phyloP scores from a whole-genome alignment of 1,284 basidiomycete genomes.

The Ceratobasidium papillatum region DNA sequence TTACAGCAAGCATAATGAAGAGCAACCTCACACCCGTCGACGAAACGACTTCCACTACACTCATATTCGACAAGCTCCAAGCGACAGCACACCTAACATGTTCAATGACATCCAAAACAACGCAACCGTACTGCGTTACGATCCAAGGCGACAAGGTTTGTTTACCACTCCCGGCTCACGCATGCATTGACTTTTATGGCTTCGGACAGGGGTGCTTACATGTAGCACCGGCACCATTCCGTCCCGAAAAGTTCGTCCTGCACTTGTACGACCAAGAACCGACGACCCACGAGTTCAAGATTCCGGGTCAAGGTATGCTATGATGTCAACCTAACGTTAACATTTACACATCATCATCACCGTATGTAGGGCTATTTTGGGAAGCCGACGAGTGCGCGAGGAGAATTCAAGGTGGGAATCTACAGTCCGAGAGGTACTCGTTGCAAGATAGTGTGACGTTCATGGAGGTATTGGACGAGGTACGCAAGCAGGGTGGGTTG shows the following conservation, averaged over 20 bases:
- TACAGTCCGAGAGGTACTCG: constrained; percentile 26
- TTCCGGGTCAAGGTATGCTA: constrained; percentile 59
- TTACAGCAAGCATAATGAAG: constrained; percentile 50
- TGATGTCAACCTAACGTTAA: constrained; percentile 57
- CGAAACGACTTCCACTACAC: constrained; percentile 74
- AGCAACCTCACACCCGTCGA: constrained; percentile 75
- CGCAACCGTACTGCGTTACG: constrained; percentile 9
- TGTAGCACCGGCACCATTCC: constrained; percentile 68
- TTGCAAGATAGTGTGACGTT: constrained; percentile 37
- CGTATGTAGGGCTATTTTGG: constrained; percentile 73
- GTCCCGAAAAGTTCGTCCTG: constrained; percentile 68
- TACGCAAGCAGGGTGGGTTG: constrained; percentile 39
- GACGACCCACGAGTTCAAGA: constrained; percentile 60
- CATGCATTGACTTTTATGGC: neutral
- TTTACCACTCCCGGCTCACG: neutral
- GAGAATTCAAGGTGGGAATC: constrained; percentile 62
- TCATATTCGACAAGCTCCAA: constrained; percentile 65
- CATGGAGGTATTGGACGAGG: constrained; percentile 43
- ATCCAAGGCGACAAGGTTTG: constrained; percentile 62
- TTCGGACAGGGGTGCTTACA: constrained; percentile 56
- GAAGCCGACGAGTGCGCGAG: constrained; percentile 86
- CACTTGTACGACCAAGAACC: constrained; percentile 42
- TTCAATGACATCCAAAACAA: constrained; percentile 55
- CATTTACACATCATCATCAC: constrained; percentile 47
- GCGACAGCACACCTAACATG: constrained; percentile 48